Conservation (phyloP, 495 filamentous ascomycete species). For the Hypoxylon rickii region DNA sequence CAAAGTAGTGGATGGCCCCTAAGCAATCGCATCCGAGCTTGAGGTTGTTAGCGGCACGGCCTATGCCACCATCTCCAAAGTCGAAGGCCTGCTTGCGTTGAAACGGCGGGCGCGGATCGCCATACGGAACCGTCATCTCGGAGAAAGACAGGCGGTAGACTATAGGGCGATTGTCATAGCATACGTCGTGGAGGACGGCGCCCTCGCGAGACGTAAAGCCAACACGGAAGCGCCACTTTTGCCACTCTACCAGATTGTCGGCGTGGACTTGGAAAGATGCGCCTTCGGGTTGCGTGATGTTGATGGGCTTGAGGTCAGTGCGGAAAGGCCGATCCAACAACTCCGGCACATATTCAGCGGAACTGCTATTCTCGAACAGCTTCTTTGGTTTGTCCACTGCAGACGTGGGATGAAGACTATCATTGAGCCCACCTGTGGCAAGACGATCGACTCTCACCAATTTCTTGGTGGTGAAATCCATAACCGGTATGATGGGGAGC, state of each 20-base stretch:
- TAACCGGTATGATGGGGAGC: slow-evolving; percentile 59
- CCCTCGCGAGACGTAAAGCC: slow-evolving; percentile 78
- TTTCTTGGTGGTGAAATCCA: slow-evolving; percentile 57
- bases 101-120: slow-evolving; percentile 70
- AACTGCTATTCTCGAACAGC: slow-evolving; percentile 47
- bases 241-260: slow-evolving; percentile 62
- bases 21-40: slow-evolving; percentile 72
- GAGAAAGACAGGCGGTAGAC: slow-evolving; percentile 71
- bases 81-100: slow-evolving; percentile 82
- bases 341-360: slow-evolving; percentile 60
- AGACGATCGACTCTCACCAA: slow-evolving; percentile 58
- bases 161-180: slow-evolving; percentile 68
- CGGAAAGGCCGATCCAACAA: slow-evolving; percentile 47
- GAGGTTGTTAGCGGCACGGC: slow-evolving; percentile 76
- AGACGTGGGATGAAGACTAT: slow-evolving; percentile 27
- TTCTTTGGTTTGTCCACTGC: slow-evolving; percentile 35
- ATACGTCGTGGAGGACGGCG: slow-evolving; percentile 69
- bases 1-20: slow-evolving; percentile 76
- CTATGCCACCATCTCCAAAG: slow-evolving; percentile 75
- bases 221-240: slow-evolving; percentile 73
- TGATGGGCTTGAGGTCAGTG: slow-evolving; percentile 56
- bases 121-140: slow-evolving; percentile 83
- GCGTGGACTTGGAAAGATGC: slow-evolving; percentile 54
- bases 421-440: slow-evolving; percentile 49
- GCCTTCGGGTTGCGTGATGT: slow-evolving; percentile 58